Evolutionary conservation across 257 asterid genomes (phyloP).

Genomic region (Nicotiana obtusifolia): DNA sequence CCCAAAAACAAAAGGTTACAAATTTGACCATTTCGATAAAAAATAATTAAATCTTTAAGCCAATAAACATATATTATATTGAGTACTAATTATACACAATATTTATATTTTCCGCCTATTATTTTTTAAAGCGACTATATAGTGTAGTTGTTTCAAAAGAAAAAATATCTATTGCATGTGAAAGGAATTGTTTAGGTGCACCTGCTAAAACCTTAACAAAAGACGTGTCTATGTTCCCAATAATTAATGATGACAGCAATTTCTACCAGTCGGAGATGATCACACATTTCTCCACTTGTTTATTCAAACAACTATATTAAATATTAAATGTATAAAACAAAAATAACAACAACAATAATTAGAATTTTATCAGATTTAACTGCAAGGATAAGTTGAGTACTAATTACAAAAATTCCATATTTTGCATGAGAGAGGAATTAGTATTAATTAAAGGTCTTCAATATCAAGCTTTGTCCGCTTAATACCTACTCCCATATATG

Average conservation of each 20-base stretch:
- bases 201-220: not conserved
- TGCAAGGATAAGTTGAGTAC: not conserved
- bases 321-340: not conserved
- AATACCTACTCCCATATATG: too few relatives aligned
- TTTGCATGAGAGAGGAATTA: not conserved
- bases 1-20: too few relatives aligned
- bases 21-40: too few relatives aligned
- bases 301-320: not conserved
- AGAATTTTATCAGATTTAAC: not conserved
- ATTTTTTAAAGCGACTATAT: too few relatives aligned
- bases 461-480: too few relatives aligned
- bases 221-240: not conserved
- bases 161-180: not conserved
- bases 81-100: too few relatives aligned
- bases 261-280: not conserved
- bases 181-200: not conserved
- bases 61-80: too few relatives aligned
- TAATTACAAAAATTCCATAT: not conserved
- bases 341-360: not conserved
- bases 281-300: not conserved
- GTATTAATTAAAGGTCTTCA: not conserved
- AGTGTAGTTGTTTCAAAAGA: too few relatives aligned
- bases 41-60: too few relatives aligned
- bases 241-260: not conserved
- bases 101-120: too few relatives aligned